These are phyloP conservation scores for Pythium rhizo-oryzae DNA, from an alignment of 352 stramenopile species.

Conservation along the genomic window DNA sequence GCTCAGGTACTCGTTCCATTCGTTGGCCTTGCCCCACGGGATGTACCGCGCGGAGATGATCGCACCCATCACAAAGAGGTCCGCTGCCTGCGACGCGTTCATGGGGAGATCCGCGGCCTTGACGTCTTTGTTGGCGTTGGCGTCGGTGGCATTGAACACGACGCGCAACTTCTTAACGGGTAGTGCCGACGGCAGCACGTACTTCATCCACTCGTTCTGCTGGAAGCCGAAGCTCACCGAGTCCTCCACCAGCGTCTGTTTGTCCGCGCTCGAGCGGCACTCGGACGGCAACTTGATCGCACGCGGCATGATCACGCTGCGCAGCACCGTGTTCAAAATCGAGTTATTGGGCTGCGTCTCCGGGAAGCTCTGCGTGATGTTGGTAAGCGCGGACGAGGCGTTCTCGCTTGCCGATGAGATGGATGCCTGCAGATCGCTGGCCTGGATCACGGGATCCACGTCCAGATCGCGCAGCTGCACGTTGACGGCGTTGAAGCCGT, in stretches of 20 bases:
- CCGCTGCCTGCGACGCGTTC: slow-evolving; percentile 1
- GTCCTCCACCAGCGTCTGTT: neutral
- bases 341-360: slow-evolving; percentile 6
- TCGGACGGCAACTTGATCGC: neutral
- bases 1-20: neutral
- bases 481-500: slow-evolving; percentile 11
- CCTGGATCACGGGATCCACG: neutral
- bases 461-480: neutral
- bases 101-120: neutral
- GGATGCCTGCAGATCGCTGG: too few species aligned
- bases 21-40: neutral
- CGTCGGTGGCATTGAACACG: neutral
- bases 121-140: neutral
- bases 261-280: neutral
- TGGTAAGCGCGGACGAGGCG: too few species aligned
- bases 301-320: neutral
- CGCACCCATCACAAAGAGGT: neutral
- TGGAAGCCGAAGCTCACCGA: neutral
- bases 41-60: neutral
- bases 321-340: slow-evolving; percentile 10
- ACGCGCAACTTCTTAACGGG: neutral
- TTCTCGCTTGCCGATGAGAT: too few species aligned
- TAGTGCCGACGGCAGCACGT: neutral
- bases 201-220: slow-evolving; percentile 8
- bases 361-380: neutral